These are phyloP conservation scores for Colletotrichum coccodes DNA, from an alignment of 2,329 filamentous ascomycete genomes.

Conservation along the genomic window DNA sequence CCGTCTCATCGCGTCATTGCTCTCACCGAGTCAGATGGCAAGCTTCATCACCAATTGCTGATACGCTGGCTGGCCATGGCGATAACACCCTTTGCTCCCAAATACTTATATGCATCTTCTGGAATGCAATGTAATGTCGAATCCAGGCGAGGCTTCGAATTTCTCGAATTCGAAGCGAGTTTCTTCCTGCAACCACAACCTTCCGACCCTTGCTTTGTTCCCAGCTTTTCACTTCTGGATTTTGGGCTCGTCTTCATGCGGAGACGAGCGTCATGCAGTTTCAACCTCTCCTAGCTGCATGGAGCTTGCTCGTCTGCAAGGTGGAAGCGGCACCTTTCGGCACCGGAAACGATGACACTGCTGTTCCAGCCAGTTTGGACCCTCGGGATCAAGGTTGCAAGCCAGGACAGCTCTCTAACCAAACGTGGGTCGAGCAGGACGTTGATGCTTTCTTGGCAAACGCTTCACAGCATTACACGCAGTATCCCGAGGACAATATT, in stretches of 20 bases:
- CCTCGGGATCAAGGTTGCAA: background rate
- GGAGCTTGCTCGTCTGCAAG: too few relatives aligned
- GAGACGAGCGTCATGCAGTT: background rate
- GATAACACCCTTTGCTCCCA: background rate
- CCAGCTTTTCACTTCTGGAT: background rate
- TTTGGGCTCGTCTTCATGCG: background rate
- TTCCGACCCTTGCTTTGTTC: too few relatives aligned
- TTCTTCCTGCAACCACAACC: too few relatives aligned
- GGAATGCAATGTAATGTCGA: background rate
- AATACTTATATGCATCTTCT: background rate
- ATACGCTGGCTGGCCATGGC: background rate
- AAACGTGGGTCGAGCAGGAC: background rate
- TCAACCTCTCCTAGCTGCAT: background rate
- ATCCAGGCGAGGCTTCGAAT: background rate
- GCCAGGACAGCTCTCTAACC: background rate
- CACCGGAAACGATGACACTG: background rate
- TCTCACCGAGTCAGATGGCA: background rate
- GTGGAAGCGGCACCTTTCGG: background rate
- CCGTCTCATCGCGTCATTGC: background rate
- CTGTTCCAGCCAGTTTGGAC: background rate
- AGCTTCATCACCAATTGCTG: background rate
- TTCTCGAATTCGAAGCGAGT: too few relatives aligned
- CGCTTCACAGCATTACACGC: background rate
- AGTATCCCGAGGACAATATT: constrained; percentile 19
- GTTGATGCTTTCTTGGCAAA: background rate